Base-by-base conservation (phyloP, 129 eudicot genomes). In the Logfia minima region DNA sequence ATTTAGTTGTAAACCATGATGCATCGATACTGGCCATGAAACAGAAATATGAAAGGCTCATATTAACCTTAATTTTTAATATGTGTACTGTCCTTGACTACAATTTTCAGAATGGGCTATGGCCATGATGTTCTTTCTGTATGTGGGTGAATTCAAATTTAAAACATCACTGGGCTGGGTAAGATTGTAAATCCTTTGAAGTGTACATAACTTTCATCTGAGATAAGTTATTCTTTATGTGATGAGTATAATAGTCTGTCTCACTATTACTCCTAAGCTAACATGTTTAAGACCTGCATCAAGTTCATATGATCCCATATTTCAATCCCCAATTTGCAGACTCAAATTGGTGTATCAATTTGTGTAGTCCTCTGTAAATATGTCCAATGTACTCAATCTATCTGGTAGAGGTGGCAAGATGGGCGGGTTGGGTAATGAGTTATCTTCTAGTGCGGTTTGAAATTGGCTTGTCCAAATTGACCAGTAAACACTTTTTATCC, bases 331-430 rank as follows among this genome's bases (percentile, higher is more conserved):
- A 60, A 9, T 60, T 22, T 13, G 28, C 11, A 60, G 66, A 22
- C 14, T 60, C 32, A 22, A 26, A 60, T 60, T 4, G 17, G 29
- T 62, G 3, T 61, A 62, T 62, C 66, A 62, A 62, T 8, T 24
- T 11, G 13, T 60, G 26, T 60, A 21, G 66, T 23, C 66, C 64
- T n/a, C 26, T 22, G 66, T 60, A 60, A 19, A 8, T 60, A 14
- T 60, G 14, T 8, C 48, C 14, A 22, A 22, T 59, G 26, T 22
- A 17, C 48, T 60, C 66, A 60, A 62, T 62, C 17, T 24, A 24
- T 62, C 3, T 62, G 32, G 32, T 11, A 62, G 67, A 62, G 67
- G 35, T 62, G 29, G 67, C 67, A 62, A 62, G 67, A 62, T 62
- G 67, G 67, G 67, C 18, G 3, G n/a, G 67, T 24, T 62, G n/a